These are phyloP conservation scores for Fusarium nisikadoi DNA, from an alignment of 2,329 filamentous ascomycete genomes.

Conservation along the genomic window DNA sequence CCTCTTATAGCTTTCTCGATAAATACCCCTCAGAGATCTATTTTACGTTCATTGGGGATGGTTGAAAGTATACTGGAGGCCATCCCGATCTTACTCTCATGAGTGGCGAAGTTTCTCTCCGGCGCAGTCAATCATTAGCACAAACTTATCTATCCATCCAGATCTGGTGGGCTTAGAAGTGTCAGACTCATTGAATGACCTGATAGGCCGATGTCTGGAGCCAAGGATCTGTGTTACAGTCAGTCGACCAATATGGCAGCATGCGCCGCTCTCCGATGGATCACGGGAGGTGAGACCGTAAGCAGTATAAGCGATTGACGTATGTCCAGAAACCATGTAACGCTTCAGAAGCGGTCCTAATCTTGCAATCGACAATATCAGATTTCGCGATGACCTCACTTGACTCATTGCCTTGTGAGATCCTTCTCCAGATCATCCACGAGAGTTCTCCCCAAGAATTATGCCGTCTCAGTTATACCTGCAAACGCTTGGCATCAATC, in stretches of 20 bases:
- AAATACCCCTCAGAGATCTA: fast-evolving
- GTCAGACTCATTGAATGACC: fast-evolving
- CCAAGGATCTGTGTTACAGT: background rate
- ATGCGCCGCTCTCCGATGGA: background rate
- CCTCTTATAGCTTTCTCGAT: fast-evolving
- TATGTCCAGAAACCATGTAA: background rate
- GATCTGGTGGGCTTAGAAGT: fast-evolving
- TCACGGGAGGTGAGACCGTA: background rate
- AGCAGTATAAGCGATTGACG: background rate
- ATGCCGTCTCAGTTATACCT: conserved; percentile 3
- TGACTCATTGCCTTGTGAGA: background rate
- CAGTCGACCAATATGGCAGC: background rate
- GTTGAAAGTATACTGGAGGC: background rate
- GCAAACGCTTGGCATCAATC: conserved; percentile 1
- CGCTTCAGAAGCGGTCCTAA: fast-evolving
- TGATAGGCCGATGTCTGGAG: background rate
- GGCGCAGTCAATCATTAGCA: background rate
- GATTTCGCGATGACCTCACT: background rate
- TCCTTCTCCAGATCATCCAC: background rate
- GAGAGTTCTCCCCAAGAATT: background rate
- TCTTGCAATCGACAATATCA: background rate
- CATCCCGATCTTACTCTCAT: too few relatives aligned
- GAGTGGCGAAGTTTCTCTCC: too few relatives aligned
- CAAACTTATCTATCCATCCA: fast-evolving
- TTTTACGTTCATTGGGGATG: fast-evolving